Evolutionary conservation across 2,329 filamentous ascomycete species (phyloP).

Genomic region (Penicillium sp.): DNA sequence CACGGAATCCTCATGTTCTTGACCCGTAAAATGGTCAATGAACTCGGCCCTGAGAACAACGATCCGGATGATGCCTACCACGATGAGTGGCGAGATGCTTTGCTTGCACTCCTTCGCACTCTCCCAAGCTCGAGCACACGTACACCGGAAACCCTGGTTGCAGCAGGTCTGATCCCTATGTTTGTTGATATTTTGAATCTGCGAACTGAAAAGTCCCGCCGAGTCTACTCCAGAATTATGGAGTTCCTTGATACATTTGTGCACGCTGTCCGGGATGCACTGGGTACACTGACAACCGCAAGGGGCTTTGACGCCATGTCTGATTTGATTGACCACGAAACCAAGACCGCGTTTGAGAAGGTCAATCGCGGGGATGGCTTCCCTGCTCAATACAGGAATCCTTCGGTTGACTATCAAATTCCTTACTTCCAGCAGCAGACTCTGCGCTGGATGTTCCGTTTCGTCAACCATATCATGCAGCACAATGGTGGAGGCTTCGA

Average conservation of each 20-base stretch:
- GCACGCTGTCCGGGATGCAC: slow-evolving; percentile 78
- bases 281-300: slow-evolving; percentile 75
- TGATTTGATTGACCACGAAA: slow-evolving; percentile 78
- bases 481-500: slow-evolving; percentile 81
- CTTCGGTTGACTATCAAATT: slow-evolving; percentile 86
- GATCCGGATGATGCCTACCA: slow-evolving; percentile 61
- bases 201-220: slow-evolving; percentile 75
- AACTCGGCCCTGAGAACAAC: slow-evolving; percentile 65
- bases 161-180: slow-evolving; percentile 84
- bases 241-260: slow-evolving; percentile 86
- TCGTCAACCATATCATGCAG: slow-evolving; percentile 92
- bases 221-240: slow-evolving; percentile 78
- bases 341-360: slow-evolving; percentile 65
- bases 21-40: slow-evolving; percentile 82
- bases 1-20: slow-evolving; percentile 94
- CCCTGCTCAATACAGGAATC: slow-evolving; percentile 68
- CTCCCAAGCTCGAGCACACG: slow-evolving; percentile 69
- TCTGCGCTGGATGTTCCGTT: slow-evolving; percentile 90
- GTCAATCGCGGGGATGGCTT: slow-evolving; percentile 71
- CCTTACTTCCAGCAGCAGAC: slow-evolving; percentile 92
- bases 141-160: slow-evolving; percentile 78
- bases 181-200: slow-evolving; percentile 84
- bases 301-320: slow-evolving; percentile 87
- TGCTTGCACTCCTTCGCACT: slow-evolving; percentile 83
- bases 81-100: slow-evolving; percentile 85